Percentiles rank a stretch among this genome's conserved stretches.
phyloP scores from a whole-genome alignment of 768 basidiomycete species.

The Russula lepida region DNA sequence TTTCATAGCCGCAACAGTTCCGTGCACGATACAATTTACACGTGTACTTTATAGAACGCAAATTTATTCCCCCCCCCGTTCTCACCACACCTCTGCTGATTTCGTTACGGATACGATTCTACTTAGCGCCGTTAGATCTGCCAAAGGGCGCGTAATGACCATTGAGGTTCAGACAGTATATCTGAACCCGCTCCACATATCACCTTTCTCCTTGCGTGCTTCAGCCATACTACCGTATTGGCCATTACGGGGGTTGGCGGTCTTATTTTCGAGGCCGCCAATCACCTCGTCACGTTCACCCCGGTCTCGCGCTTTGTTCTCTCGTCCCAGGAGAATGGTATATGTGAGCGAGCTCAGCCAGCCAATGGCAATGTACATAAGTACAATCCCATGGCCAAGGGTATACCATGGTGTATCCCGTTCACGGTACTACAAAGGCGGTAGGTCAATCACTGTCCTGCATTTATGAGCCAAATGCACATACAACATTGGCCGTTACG shows the following conservation, averaged over 20 bases:
- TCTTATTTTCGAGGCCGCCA: constrained; percentile 20
- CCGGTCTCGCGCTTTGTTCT: constrained; percentile 54
- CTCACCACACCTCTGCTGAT: neutral
- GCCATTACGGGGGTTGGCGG: neutral
- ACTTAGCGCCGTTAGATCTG: neutral
- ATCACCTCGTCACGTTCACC: constrained; percentile 61
- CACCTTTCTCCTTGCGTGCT: constrained; percentile 41
- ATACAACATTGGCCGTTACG: neutral
- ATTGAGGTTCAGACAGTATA: constrained; percentile 39
- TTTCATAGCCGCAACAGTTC: neutral
- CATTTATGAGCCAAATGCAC: neutral
- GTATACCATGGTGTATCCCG: neutral
- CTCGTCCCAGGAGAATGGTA: constrained; percentile 35
- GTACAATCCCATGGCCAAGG: neutral
- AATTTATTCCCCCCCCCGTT: constrained; percentile 1
- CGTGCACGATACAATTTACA: neutral
- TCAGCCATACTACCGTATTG: neutral
- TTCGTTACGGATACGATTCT: neutral
- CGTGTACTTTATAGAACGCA: constrained; percentile 5
- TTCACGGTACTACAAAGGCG: neutral
- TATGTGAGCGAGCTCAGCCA: neutral
- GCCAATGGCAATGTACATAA: neutral
- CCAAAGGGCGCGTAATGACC: neutral
- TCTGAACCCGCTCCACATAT: constrained; percentile 70
- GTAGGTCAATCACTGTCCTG: neutral